Conservation (phyloP, 2,329 filamentous ascomycete species). For the Sporothrix mexicana region DNA sequence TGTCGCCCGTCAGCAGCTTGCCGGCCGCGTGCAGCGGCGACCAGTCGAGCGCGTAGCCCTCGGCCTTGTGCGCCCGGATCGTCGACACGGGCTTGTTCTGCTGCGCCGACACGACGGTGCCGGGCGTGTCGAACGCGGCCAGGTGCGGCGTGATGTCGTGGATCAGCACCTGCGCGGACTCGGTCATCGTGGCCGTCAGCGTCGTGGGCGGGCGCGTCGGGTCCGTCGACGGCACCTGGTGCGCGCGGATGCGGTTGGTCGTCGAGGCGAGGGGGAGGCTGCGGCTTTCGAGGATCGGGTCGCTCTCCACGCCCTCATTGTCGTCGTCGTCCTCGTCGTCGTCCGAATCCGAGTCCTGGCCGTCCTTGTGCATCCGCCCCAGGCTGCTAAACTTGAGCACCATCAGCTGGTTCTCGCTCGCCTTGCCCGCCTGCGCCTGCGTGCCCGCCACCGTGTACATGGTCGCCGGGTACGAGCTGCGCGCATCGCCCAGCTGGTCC, state of each 20-base stretch:
- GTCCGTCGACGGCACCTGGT: constrained; percentile 77
- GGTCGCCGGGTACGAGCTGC: constrained; percentile 92
- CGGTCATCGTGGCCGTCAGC: constrained; percentile 88
- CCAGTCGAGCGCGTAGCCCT: constrained; percentile 98
- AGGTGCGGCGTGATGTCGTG: constrained; percentile 94
- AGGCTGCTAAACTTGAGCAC: constrained; percentile 95
- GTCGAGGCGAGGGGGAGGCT: constrained; percentile 84
- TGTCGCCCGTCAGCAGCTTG: constrained; percentile 90
- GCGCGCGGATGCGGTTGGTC: constrained; percentile 89
- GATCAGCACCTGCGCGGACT: constrained; percentile 85
- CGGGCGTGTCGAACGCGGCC: constrained; percentile 86
- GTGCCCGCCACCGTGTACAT: constrained; percentile 95
- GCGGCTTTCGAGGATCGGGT: constrained; percentile 93
- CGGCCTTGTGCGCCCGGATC: constrained; percentile 86
- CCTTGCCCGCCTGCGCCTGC: constrained; percentile 76
- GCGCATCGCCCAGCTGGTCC: constrained; percentile 84
- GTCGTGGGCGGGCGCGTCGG: constrained; percentile 75
- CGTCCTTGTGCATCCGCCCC: constrained; percentile 72
- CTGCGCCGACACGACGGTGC: constrained; percentile 76
- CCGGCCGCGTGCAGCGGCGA: constrained; percentile 79
- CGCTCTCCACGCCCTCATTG: constrained; percentile 76
- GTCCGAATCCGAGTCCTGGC: constrained; percentile 68
- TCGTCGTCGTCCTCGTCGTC: constrained; percentile 69
- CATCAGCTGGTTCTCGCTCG: constrained; percentile 90
- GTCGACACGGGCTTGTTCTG: constrained; percentile 90